A percentile compares a stretch with the other conserved stretches of the same genome.
phyloP scores from a whole-genome alignment of 208 protist genomes.

The Novymonas esmeraldas region DNA sequence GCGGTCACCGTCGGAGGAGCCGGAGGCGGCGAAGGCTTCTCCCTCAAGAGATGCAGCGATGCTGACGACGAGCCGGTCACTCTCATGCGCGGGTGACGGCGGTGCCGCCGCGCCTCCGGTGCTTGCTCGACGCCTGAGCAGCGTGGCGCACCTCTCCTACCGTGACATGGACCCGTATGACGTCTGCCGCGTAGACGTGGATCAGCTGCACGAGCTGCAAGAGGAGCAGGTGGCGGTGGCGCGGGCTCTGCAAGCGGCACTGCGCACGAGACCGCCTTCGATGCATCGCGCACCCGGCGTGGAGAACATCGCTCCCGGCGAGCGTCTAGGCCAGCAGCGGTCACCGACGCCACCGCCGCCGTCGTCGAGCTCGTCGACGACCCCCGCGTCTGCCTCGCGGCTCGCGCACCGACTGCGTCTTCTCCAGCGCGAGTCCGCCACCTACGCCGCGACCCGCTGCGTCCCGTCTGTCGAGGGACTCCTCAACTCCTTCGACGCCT shows the following conservation, averaged over 20 bases:
- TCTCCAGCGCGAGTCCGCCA: constrained; percentile 27
- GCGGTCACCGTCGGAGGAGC: too few species aligned
- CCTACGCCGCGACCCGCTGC: constrained; percentile 15
- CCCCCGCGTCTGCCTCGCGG: not conserved
- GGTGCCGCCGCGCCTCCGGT: not conserved
- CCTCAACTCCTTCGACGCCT: constrained; percentile 27
- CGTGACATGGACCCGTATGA: constrained; percentile 22
- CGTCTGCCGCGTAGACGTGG: constrained; percentile 8
- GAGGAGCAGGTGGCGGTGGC: constrained; percentile 16
- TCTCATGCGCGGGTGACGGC: too few species aligned
- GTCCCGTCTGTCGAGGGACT: constrained; percentile 17
- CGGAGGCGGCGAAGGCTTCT: too few species aligned
- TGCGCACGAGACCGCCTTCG: not conserved
- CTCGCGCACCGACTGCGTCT: constrained; percentile 26
- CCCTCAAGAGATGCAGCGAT: too few species aligned
- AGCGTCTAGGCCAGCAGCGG: too few species aligned
- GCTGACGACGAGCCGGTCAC: too few species aligned
- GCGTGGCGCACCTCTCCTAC: not conserved
- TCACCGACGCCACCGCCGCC: constrained; percentile 4
- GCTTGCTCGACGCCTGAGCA: not conserved
- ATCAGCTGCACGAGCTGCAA: constrained; percentile 22
- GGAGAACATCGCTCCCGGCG: constrained; percentile 13
- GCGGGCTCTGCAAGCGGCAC: constrained; percentile 1
- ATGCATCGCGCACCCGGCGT: too few species aligned
- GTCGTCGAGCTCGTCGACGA: not conserved